Conservation (phyloP, 371 early-diverging fungal species). For the Cokeromyces recurvatus region DNA sequence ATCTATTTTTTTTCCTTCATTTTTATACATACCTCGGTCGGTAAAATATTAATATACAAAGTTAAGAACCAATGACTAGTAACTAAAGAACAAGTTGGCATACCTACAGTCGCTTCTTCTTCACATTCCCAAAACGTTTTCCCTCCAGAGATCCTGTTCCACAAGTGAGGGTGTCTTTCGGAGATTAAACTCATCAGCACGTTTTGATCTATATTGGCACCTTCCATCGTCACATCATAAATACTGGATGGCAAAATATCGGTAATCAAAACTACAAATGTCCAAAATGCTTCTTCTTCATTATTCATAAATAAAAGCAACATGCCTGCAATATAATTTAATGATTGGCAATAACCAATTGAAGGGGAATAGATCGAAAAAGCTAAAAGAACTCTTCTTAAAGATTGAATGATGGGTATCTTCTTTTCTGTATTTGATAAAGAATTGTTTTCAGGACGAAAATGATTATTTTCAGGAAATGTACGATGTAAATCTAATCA, state of each 20-base stretch:
- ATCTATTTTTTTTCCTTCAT: too few species aligned
- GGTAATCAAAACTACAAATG: constrained; percentile 67
- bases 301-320: constrained; percentile 76
- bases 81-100: constrained; percentile 72
- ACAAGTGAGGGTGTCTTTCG: constrained; percentile 51
- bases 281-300: constrained; percentile 84
- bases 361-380: constrained; percentile 60
- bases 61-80: constrained; percentile 88
- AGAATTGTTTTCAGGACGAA: constrained; percentile 17
- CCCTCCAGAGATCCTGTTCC: constrained; percentile 44
- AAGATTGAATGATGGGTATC: constrained; percentile 56
- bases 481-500: constrained; percentile 74
- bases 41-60: constrained; percentile 74
- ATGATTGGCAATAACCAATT: constrained; percentile 87
- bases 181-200: constrained; percentile 64
- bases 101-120: constrained; percentile 42
- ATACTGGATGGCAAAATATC: constrained; percentile 71
- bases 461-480: constrained; percentile 73
- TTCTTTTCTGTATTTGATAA: constrained; percentile 13
- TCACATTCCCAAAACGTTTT: constrained; percentile 54
- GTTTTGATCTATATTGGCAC: constrained; percentile 76
- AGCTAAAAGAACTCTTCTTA: constrained; percentile 68
- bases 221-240: constrained; percentile 79
- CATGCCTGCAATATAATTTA: constrained; percentile 83
- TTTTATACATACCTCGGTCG: constrained; percentile 59